Conservation (phyloP, 1,139 yeast genomes). For the Pichia sp. region DNA sequence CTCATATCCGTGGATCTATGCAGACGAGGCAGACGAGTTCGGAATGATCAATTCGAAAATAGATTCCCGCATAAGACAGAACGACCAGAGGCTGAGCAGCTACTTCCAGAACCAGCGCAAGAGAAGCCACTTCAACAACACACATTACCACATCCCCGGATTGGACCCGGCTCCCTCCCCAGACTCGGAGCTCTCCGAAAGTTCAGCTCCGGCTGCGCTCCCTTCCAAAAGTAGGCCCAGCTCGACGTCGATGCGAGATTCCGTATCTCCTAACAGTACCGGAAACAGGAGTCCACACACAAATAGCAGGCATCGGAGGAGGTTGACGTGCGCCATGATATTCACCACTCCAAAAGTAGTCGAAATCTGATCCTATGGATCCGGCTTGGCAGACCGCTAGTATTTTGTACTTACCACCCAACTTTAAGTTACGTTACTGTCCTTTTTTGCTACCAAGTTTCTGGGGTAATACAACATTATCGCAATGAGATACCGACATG, state of each 20-base stretch:
- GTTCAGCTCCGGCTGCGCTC: background rate
- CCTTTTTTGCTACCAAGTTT: too few relatives aligned
- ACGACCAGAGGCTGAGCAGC: slow-evolving; percentile 2
- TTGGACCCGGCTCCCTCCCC: slow-evolving; percentile 10
- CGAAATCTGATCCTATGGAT: slow-evolving; percentile 18
- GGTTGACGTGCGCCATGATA: slow-evolving; percentile 34
- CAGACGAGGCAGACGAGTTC: slow-evolving; percentile 10
- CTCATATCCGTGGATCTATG: slow-evolving; percentile 1
- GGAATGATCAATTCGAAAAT: slow-evolving; percentile 7
- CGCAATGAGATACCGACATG: too few relatives aligned
- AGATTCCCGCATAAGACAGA: slow-evolving; percentile 6
- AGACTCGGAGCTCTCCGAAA: background rate
- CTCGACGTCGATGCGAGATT: background rate
- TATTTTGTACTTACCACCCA: background rate
- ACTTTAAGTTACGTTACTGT: background rate
- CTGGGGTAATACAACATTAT: too few relatives aligned
- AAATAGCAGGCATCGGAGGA: slow-evolving; percentile 27
- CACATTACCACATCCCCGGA: slow-evolving; percentile 13
- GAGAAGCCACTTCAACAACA: slow-evolving; percentile 1
- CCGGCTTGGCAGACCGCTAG: too few relatives aligned
- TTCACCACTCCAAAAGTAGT: slow-evolving; percentile 32
- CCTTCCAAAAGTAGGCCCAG: background rate
- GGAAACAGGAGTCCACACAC: background rate
- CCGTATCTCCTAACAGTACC: background rate
- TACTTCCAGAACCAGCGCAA: background rate